Evolutionary conservation across 805 yeast genomes (phyloP).

Genomic region (Scheffersomyces spartinae): DNA sequence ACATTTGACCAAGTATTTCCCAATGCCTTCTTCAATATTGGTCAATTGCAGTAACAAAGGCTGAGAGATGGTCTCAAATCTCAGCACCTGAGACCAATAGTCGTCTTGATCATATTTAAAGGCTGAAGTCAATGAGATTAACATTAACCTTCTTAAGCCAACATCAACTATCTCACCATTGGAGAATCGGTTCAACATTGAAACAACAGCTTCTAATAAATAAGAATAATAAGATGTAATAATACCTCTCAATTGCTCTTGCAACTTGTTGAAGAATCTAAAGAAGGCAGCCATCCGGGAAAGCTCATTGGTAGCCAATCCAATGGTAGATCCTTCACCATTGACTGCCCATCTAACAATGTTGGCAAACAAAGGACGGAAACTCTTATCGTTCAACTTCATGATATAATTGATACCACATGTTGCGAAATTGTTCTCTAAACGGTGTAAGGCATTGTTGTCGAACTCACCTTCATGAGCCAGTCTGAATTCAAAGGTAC

Average conservation of each 20-base stretch:
- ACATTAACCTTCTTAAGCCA: slow-evolving; percentile 59
- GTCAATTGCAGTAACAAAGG: slow-evolving; percentile 56
- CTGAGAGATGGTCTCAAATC: slow-evolving; percentile 63
- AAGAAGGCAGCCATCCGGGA: slow-evolving; percentile 66
- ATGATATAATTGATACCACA: slow-evolving; percentile 70
- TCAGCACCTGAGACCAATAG: slow-evolving; percentile 82
- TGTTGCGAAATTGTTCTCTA: slow-evolving; percentile 65
- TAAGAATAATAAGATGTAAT: slow-evolving; percentile 84
- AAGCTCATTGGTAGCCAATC: no score
- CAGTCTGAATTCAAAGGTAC: slow-evolving; percentile 58
- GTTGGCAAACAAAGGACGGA: slow-evolving; percentile 83
- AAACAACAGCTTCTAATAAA: slow-evolving; percentile 60
- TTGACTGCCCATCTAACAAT: slow-evolving; percentile 87
- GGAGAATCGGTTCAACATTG: slow-evolving; percentile 40
- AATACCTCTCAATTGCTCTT: slow-evolving; percentile 75
- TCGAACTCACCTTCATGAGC: slow-evolving; percentile 43
- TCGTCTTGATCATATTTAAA: slow-evolving; percentile 88
- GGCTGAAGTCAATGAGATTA: slow-evolving; percentile 65
- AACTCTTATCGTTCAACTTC: slow-evolving; percentile 87
- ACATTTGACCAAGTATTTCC: slow-evolving; percentile 72
- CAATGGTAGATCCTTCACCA: slow-evolving; percentile 53
- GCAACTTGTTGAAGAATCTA: slow-evolving; percentile 75
- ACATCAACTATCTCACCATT: slow-evolving; percentile 27
- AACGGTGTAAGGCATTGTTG: slow-evolving; percentile 62
- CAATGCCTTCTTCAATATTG: slow-evolving; percentile 61